Conservation (phyloP, 2,329 filamentous ascomycete species). For the Decorospora gaudefroyi region DNA sequence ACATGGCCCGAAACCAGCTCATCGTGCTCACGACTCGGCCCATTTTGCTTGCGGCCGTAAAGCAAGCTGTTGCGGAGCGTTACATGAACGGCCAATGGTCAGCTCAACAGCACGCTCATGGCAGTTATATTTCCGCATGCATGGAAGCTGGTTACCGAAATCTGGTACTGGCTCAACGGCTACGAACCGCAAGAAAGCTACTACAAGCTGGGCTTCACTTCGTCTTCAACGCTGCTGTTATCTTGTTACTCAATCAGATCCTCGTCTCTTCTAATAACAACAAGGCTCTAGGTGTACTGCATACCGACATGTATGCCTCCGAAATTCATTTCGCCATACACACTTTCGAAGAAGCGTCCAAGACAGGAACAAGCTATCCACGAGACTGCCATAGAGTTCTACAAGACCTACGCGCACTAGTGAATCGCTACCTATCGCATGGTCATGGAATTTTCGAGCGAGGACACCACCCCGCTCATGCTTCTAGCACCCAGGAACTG, state of each 20-base stretch:
- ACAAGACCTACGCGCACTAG: slow-evolving; percentile 29
- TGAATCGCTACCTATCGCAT: slow-evolving; percentile 24
- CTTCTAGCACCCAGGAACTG: not conserved
- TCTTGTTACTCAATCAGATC: slow-evolving; percentile 32
- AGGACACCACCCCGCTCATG: slow-evolving; percentile 1
- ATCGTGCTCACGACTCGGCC: slow-evolving; percentile 34
- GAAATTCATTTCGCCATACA: slow-evolving; percentile 31
- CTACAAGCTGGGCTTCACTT: slow-evolving; percentile 34
- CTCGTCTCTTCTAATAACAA: slow-evolving; percentile 3
- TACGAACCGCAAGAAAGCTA: slow-evolving; percentile 19
- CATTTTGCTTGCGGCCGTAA: slow-evolving; percentile 30
- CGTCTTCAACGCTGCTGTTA: slow-evolving; percentile 35
- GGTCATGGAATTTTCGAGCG: slow-evolving; percentile 2
- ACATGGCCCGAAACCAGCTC: slow-evolving; percentile 35
- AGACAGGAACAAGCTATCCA: slow-evolving; percentile 31
- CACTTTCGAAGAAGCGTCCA: slow-evolving; percentile 30
- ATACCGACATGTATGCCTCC: not conserved
- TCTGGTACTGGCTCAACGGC: slow-evolving; percentile 23
- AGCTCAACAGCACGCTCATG: slow-evolving; percentile 18
- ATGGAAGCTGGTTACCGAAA: slow-evolving; percentile 28
- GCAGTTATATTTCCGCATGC: slow-evolving; percentile 20
- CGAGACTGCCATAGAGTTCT: slow-evolving; percentile 31
- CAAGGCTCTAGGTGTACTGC: not conserved
- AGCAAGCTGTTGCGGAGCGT: slow-evolving; percentile 29
- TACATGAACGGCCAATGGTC: slow-evolving; percentile 18